phyloP scores from a whole-genome alignment of 2,329 filamentous ascomycete genomes.

The Cladosporium halotolerans region DNA sequence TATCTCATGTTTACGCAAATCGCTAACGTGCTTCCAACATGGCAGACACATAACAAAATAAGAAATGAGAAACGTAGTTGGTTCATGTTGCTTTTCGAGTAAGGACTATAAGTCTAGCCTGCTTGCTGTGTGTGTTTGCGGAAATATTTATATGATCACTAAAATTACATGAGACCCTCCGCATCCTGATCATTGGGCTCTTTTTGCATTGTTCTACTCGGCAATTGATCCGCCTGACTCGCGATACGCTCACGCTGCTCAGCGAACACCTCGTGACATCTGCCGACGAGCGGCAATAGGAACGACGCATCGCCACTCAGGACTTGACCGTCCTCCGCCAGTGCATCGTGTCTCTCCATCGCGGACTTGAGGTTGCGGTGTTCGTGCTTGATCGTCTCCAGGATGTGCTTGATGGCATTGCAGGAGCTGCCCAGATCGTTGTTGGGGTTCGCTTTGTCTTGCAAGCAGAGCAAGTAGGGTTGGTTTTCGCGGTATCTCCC shows the following conservation, averaged over 20 bases:
- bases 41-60: no score
- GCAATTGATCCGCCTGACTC: no score
- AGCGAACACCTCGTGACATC: constrained; percentile 22
- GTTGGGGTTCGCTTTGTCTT: constrained; percentile 53
- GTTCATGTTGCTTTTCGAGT: no score
- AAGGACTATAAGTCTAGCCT: no score
- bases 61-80: no score
- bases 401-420: constrained; percentile 45
- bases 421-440: constrained; percentile 52
- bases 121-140: no score
- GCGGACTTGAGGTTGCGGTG: constrained; percentile 14
- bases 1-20: no score
- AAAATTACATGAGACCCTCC: no score
- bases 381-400: constrained; percentile 35
- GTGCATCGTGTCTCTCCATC: constrained; percentile 3
- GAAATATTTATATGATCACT: no score
- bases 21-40: no score
- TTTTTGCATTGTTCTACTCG: no score
- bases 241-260: constrained; percentile 14
- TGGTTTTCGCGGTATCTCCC: constrained; percentile 27
- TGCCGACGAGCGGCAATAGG: constrained; percentile 22
- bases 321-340: neutral
- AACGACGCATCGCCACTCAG: constrained; percentile 9
- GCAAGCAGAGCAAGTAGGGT: constrained; percentile 46
- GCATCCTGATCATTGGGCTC: no score